Base-by-base conservation (phyloP, 192 early-diverging fungal genomes). In the Globomyces pollinis-pini region DNA sequence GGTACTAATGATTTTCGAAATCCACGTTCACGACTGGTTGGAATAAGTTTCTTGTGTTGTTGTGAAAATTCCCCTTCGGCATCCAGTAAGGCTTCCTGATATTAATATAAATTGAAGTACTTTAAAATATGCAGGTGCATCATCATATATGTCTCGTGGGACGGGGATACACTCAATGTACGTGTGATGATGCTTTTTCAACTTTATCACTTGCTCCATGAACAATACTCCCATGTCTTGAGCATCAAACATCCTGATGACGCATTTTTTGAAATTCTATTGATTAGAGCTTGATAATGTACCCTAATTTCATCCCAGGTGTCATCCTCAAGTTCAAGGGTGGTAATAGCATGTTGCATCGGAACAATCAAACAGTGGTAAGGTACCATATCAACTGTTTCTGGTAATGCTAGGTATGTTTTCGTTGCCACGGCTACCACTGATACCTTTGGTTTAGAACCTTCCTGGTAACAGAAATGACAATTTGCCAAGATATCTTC, bases 301-400 rank as follows among this genome's bases (percentile, higher is more conserved):
- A 42, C 41, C 63, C 80, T 62, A 30, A 99, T 91, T 66, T 99
- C 96, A 43, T 87, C 87, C 94, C 94, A 96, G 11, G 74, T 76
- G 59, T 90, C 89, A 53, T 99, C 93, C 43, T 94, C 91, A 43
- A 84, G 88, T 61, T 90, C 86, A 29, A 99, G 68, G 11, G 86
- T 90, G 5, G 88, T 86, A 0, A 82, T 61, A 28, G 82, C 75
- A 59, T 99, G 96, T 51, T 93, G 83, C 11, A 90, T 59, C 13
- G 96, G 96, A 5, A 93, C 88, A 63, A 99, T 96, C 38, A 89
- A 65, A 72, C 93, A 95, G 50, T 97, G 94, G 1, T 86, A 89
- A 1, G 85, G 83, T 18, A 81, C 75, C 66, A 97, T 81, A 12
- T 89, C 86, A 30, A 84, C 77, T 13, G 74, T 64, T 43, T 74